Conservation (phyloP, 768 basidiomycete genomes). For the Mycena maculata region DNA sequence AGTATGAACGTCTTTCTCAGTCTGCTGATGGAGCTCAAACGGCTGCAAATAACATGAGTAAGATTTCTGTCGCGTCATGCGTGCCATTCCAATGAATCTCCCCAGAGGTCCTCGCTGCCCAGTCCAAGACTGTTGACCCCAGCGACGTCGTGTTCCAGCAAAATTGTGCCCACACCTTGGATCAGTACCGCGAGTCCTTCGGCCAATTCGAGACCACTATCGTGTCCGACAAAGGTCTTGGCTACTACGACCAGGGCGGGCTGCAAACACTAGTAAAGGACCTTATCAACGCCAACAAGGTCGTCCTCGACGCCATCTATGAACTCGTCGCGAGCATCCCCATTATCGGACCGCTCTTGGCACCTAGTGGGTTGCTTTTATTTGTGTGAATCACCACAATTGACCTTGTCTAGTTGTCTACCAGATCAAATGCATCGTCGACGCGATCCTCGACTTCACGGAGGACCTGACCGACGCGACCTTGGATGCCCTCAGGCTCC, state of each 20-base stretch:
- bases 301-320: slow-evolving; percentile 48
- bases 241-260: slow-evolving; percentile 58
- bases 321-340: slow-evolving; percentile 54
- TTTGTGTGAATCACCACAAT: slow-evolving; percentile 19
- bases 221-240: slow-evolving; percentile 59
- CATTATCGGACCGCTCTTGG: slow-evolving; percentile 61
- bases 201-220: slow-evolving; percentile 47
- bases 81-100: slow-evolving; percentile 2
- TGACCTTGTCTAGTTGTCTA: slow-evolving; percentile 60
- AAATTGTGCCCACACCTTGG: slow-evolving; percentile 49
- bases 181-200: slow-evolving; percentile 48
- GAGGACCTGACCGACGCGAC: slow-evolving; percentile 63
- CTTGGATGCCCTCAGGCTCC: slow-evolving; percentile 54
- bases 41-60: slow-evolving; percentile 46
- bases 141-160: slow-evolving; percentile 51
- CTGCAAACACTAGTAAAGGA: slow-evolving; percentile 64
- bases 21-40: background rate
- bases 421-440: slow-evolving; percentile 70
- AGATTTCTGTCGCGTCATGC: slow-evolving; percentile 14
- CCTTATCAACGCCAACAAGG: slow-evolving; percentile 61
- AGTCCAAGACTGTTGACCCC: slow-evolving; percentile 38
- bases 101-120: slow-evolving; percentile 49
- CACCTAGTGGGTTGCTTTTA: slow-evolving; percentile 59
- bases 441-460: slow-evolving; percentile 58
- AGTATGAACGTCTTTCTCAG: background rate